Base-by-base conservation (phyloP, 2,329 filamentous ascomycete species). In the Pseudogymnoascus sp. region DNA sequence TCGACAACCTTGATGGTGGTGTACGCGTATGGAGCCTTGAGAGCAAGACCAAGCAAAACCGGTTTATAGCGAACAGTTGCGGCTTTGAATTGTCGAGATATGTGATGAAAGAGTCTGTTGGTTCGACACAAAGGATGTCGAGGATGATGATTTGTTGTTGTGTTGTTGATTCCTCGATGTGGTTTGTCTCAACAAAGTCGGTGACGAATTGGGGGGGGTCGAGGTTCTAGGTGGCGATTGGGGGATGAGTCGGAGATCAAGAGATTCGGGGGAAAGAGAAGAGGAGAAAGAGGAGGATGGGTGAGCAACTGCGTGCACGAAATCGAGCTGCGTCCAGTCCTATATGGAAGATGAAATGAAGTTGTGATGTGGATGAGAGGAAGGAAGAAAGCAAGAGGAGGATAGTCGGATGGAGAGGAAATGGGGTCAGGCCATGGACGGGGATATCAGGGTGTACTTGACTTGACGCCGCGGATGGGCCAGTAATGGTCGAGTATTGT, bases 361-460 rank as follows among this genome's bases (percentile, higher is more conserved):
- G 48, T 55, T 55, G 48, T 55, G 48, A 55, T 55, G 29, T 55
- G 21, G 48, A 55, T 33, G 29, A 33, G 29, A 35, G 48, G 48
- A 33, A 55, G 27, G 48, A 55, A 33, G 48, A 17, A 31, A 33
- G 48, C 48, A 55, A 55, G 48, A 55, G 48, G 48, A 55, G 48
- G 48, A 55, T 55, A 6, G 48, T 55, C 48, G 48, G 48, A 55
- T 55, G 48, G 48, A 21, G 48, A 55, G 29, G 48, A 55, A 55
- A 55, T 55, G 48, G 48, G 48, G 48, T 55, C 48, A 55, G 48
- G 48, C 21, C 48, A 55, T 55, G 48, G 29, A 55, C 29, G 48
- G 48, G 48, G 48, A 55, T 55, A 55, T 55, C 48, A 55, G 48
- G 48, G 48, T 55, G 48, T 55, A 55, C 48, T 55, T 55, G 48